Percentiles rank a stretch among this genome's conserved stretches.
Evolutionary conservation across 768 basidiomycete species (phyloP).

Genomic region (Calocybe gangraenosa): DNA sequence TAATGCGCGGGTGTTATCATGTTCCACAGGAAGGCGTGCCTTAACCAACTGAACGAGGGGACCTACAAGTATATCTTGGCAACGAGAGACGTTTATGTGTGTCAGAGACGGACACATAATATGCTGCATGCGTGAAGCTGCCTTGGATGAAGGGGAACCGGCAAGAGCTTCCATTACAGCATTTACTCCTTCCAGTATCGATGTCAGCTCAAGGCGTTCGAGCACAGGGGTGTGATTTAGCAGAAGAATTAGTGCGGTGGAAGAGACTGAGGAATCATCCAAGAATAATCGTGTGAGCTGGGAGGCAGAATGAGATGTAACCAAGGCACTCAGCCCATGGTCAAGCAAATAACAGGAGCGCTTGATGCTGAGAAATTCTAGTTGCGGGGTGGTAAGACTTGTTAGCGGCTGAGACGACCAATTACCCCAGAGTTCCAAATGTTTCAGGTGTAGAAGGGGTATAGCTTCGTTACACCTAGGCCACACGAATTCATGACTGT

Average conservation of each 20-base stretch:
- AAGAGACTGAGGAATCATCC: conserved; percentile 25
- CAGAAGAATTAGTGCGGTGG: conserved; percentile 18
- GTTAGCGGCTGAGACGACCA: conserved; percentile 10
- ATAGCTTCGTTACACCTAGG: conserved; percentile 8
- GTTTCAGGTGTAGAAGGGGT: conserved; percentile 28
- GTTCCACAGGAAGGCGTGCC: conserved; percentile 30
- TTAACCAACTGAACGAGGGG: conserved; percentile 52
- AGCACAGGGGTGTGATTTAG: conserved; percentile 36
- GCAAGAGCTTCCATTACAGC: conserved; percentile 40
- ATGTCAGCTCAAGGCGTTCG: conserved; percentile 37
- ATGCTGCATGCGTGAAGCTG: background rate
- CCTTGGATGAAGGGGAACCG: conserved; percentile 10
- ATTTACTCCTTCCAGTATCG: conserved; percentile 29
- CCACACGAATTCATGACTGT: background rate
- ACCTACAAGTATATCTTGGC: conserved; percentile 48
- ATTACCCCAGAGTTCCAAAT: conserved; percentile 28
- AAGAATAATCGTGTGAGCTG: conserved; percentile 37
- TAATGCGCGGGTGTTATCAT: conserved; percentile 13
- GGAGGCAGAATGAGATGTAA: no score
- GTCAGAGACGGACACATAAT: conserved; percentile 43
- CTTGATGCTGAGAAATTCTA: conserved; percentile 10
- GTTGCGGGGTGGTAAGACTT: conserved; percentile 8
- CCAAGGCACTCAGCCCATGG: no score
- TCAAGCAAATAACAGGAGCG: conserved; percentile 7
- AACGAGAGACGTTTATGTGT: conserved; percentile 54